Conservation (phyloP, 2,329 filamentous ascomycete species). For the Tolypocladium tropicale region DNA sequence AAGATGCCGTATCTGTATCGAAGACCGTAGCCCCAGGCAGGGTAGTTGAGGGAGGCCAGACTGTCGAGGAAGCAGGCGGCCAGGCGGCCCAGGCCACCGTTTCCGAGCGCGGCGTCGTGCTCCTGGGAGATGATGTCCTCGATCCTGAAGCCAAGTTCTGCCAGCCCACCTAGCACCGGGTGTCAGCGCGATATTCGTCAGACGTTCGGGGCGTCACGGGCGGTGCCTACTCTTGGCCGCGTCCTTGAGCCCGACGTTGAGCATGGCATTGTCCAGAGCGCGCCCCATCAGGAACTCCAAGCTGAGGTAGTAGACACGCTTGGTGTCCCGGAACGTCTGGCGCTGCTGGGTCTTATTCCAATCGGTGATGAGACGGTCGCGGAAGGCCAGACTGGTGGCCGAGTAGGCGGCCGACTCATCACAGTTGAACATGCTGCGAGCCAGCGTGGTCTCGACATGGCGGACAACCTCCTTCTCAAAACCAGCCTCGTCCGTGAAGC, state of each 20-base stretch:
- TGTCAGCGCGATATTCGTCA: background rate
- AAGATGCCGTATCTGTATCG: slow-evolving; percentile 97
- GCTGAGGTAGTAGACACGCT: slow-evolving; percentile 94
- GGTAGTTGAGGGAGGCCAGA: slow-evolving; percentile 85
- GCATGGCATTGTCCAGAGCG: slow-evolving; percentile 95
- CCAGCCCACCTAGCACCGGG: slow-evolving; percentile 57
- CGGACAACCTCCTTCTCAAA: slow-evolving; percentile 82
- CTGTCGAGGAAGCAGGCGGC: slow-evolving; percentile 97
- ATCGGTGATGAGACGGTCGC: slow-evolving; percentile 83
- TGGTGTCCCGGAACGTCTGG: slow-evolving; percentile 82
- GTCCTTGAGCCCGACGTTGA: slow-evolving; percentile 86
- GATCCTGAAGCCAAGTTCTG: slow-evolving; percentile 88
- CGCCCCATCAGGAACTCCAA: slow-evolving; percentile 97
- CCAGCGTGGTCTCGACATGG: slow-evolving; percentile 93
- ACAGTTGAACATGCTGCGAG: slow-evolving; percentile 95
- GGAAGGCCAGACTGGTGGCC: slow-evolving; percentile 82
- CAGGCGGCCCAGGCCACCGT: slow-evolving; percentile 87
- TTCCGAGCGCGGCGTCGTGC: slow-evolving; percentile 91
- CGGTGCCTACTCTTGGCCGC: slow-evolving; percentile 58
- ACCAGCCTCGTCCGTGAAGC: slow-evolving; percentile 69
- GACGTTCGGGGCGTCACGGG: background rate
- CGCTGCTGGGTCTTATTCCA: slow-evolving; percentile 98
- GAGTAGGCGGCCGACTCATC: slow-evolving; percentile 90
- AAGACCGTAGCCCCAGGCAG: slow-evolving; percentile 94
- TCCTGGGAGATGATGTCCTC: slow-evolving; percentile 94